Conservation (phyloP, 2,329 filamentous ascomycete species). For the Penicillium fuscoglaucum region DNA sequence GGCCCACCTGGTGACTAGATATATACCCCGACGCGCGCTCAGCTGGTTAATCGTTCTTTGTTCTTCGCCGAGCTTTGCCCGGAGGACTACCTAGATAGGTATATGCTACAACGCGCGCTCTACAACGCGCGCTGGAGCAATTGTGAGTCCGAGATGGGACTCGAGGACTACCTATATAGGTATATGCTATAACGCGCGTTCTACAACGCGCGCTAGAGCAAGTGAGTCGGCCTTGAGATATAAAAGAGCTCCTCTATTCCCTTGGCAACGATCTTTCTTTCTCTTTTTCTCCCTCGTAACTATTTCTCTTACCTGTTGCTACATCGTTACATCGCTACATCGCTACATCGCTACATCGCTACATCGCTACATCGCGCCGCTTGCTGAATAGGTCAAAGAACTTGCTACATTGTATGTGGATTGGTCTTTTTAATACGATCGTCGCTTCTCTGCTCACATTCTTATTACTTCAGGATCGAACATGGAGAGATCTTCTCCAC, state of each 20-base stretch:
- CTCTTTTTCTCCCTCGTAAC: background rate
- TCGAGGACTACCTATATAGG: too few relatives aligned
- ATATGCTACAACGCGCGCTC: too few relatives aligned
- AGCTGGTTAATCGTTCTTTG: too few relatives aligned
- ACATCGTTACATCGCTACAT: background rate
- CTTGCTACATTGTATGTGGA: background rate
- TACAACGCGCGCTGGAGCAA: too few relatives aligned
- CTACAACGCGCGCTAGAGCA: too few relatives aligned
- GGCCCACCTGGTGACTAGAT: too few relatives aligned
- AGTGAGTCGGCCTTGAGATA: background rate
- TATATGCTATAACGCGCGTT: too few relatives aligned
- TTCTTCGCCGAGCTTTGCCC: too few relatives aligned
- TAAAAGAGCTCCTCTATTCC: background rate
- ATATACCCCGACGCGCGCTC: too few relatives aligned
- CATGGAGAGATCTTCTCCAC: background rate
- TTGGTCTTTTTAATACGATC: too few relatives aligned
- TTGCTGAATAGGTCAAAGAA: background rate
- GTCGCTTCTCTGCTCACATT: background rate
- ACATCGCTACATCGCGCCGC: background rate
- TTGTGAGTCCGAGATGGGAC: too few relatives aligned
- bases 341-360: background rate
- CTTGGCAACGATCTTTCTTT: background rate
- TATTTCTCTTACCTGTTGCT: background rate
- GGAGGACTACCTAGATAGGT: too few relatives aligned
- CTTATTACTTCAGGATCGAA: background rate